These are phyloP conservation scores for Salvia miltiorrhiza DNA, from an alignment of 257 asterid species.

Conservation along the genomic window DNA sequence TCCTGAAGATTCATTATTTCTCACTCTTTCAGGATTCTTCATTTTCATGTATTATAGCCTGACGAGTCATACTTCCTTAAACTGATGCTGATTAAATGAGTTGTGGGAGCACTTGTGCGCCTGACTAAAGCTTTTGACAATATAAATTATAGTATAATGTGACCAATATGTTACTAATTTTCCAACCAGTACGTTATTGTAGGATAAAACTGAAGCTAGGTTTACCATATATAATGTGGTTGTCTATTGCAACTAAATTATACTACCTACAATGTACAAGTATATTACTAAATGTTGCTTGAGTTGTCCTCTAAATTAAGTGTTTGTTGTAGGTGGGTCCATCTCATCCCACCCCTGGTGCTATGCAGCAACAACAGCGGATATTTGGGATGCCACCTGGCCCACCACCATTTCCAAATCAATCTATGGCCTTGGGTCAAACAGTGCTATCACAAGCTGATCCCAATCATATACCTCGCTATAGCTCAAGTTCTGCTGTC, in stretches of 20 bases:
- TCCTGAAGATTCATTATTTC: conserved; percentile 1
- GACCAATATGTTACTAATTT: neutral
- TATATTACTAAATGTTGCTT: neutral
- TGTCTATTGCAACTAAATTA: neutral
- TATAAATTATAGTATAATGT: neutral
- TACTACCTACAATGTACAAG: neutral
- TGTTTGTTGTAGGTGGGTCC: conserved; percentile 52
- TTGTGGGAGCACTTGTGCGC: neutral
- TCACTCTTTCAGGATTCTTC: neutral
- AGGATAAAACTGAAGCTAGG: neutral
- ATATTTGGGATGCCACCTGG: conserved; percentile 73
- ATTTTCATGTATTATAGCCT: neutral
- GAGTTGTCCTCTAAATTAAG: conserved; percentile 21
- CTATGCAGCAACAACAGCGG: conserved; percentile 54
- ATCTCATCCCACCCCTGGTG: conserved; percentile 54
- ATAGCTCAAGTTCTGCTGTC: conserved; percentile 54
- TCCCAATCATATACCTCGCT: conserved; percentile 85
- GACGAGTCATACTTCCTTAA: neutral
- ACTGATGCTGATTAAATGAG: neutral
- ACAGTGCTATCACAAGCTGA: conserved; percentile 70
- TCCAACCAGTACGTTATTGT: neutral
- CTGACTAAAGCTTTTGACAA: neutral
- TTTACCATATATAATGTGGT: neutral
- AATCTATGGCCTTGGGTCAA: conserved; percentile 64
- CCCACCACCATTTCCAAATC: conserved; percentile 50